phyloP scores from a whole-genome alignment of 352 stramenopile genomes.

The Blastocystis sp. region DNA sequence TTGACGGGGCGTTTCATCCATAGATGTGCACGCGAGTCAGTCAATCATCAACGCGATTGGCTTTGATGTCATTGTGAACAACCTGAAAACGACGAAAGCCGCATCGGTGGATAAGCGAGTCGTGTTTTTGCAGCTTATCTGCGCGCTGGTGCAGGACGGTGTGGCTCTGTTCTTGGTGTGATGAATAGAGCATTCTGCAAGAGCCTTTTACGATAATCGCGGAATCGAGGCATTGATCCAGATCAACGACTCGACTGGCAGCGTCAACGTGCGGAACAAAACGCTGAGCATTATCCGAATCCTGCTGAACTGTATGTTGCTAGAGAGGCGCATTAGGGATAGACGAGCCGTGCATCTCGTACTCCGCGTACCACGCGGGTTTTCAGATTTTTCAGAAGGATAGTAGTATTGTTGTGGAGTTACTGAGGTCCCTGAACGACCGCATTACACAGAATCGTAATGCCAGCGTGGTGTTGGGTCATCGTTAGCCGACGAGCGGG shows the following conservation, averaged over 20 bases:
- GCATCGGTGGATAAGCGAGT: slow-evolving; percentile 31
- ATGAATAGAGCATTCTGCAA: slow-evolving; percentile 30
- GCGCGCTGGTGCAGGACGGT: slow-evolving; percentile 38
- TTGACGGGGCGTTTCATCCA: neutral
- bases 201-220: slow-evolving; percentile 14
- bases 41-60: neutral
- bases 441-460: neutral
- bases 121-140: slow-evolving; percentile 38
- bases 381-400: slow-evolving; percentile 66
- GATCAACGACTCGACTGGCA: slow-evolving; percentile 39
- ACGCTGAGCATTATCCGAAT: slow-evolving; percentile 19
- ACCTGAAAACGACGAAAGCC: slow-evolving; percentile 42
- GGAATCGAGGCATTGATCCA: slow-evolving; percentile 64
- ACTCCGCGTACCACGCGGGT: slow-evolving; percentile 38
- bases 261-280: slow-evolving; percentile 48
- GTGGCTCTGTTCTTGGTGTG: neutral
- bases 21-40: slow-evolving; percentile 28
- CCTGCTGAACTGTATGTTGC: neutral
- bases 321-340: neutral
- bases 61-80: slow-evolving; percentile 36
- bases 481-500: neutral
- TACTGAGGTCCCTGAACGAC: slow-evolving; percentile 32
- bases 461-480: neutral
- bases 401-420: neutral
- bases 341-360: slow-evolving; percentile 8